Evolutionary conservation across 306 rosid genomes (phyloP), one percentile per base, ranked within the genome.

Genomic region (Cucumis sativus): DNA sequence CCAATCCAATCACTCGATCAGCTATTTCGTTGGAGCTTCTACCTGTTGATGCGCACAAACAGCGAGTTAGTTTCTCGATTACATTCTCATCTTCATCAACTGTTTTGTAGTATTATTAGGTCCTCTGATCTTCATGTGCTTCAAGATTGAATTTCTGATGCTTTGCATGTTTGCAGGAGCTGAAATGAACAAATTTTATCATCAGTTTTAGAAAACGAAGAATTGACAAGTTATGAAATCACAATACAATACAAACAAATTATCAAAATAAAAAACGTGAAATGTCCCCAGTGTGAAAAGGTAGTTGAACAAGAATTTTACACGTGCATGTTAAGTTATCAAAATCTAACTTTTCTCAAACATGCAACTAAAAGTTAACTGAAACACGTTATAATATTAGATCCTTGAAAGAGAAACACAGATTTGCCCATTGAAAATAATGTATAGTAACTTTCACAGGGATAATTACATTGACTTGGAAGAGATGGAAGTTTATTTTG

Each of bases 1-100:
- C 87, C 74, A 89, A 77, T 75, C 82, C 89, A 75, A 92, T 76
- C 10, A 92, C 96, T 63, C 84, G 87, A 47, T 84, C 86, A 67
- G 80, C 78, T 82, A 82, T 78, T 68, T 58, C 82, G 75, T 92
- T 85, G 80, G 87, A 65, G 56, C 78, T 37, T 65, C 84, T 49
- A 37, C 41, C 82, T 18, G 83, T 82, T 78, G 90, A 78, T 25
- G 86, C 55, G 79, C 85, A 84, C 67, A 84, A 63, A 81, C 52
- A 73, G 82, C 57, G 54, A 83, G 83, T 80, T 74, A 88, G 52
- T 59, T 65, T 82, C 69, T 59, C 69, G 40, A 23, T 77, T 77
- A 65, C 70, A 78, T 51, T 78, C 77, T 80, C 85, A 73, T 89
- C 66, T 79, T 61, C 51, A 57, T 49, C 61, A 82, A 40, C 81